These are phyloP conservation scores for Kregervanrija fluxuum DNA, from an alignment of 805 yeast species.

Conservation along the genomic window DNA sequence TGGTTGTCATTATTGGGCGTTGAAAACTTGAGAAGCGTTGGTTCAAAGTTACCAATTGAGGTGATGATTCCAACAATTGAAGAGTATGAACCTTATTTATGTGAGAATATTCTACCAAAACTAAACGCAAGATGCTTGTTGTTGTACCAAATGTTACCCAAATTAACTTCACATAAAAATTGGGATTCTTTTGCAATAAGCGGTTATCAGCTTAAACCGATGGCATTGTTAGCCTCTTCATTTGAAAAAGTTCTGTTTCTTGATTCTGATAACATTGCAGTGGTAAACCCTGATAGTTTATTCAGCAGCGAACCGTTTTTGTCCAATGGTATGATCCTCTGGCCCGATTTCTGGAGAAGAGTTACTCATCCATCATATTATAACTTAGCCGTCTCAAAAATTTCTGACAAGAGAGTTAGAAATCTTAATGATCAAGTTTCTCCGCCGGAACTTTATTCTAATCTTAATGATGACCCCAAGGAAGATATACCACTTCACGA, in stretches of 20 bases:
- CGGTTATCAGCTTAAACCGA: slow-evolving; percentile 42
- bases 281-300: slow-evolving; percentile 40
- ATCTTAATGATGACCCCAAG: slow-evolving; percentile 7
- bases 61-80: slow-evolving; percentile 32
- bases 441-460: slow-evolving; percentile 14
- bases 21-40: slow-evolving; percentile 37
- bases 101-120: slow-evolving; percentile 32
- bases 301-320: slow-evolving; percentile 51
- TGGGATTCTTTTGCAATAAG: slow-evolving; percentile 25
- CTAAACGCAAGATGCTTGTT: slow-evolving; percentile 56
- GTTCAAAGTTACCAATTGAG: slow-evolving; percentile 42
- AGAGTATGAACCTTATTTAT: slow-evolving; percentile 34
- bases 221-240: slow-evolving; percentile 43
- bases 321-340: slow-evolving; percentile 42
- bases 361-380: slow-evolving; percentile 46
- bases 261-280: slow-evolving; percentile 48
- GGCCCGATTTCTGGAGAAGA: slow-evolving; percentile 59
- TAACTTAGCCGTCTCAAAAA: slow-evolving; percentile 32
- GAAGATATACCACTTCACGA: slow-evolving; percentile 40
- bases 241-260: slow-evolving; percentile 45
- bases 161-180: slow-evolving; percentile 13
- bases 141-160: slow-evolving; percentile 43
- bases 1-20: slow-evolving; percentile 54
- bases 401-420: slow-evolving; percentile 29
- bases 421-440: slow-evolving; percentile 24